Base-by-base conservation (phyloP, 805 yeast species). In the Jamesozyma jinghongensis region DNA sequence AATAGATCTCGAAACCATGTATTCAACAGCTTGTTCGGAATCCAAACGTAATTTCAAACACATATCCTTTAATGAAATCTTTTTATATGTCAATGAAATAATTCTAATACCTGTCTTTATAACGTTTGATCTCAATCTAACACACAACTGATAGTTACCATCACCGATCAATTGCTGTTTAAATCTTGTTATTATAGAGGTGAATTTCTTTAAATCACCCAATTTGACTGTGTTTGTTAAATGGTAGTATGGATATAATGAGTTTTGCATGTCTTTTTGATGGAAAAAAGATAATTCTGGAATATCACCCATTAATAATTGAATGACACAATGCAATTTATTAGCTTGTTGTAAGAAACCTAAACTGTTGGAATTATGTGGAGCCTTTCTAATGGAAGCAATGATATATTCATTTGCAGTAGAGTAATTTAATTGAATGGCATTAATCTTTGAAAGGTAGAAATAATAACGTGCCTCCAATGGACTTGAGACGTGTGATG, bases 71-170 rank as follows among this genome's bases (percentile, higher is more conserved):
- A 92, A 73, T 3, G 97, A 85, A 46, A 92, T 92, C 59, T 77
- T 80, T 45, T 92, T 83, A 68, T 92, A 92, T 5, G 96, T 80
- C 54, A 92, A 69, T 11, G 95, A 85, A 56, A 92, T 85, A 55
- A 85, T 83, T 62, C 97, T 77, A 46, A 92, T 86, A 57, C 98
- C 99, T 1, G 99, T 88, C 67, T 90, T 92, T 65, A 92, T 92
- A 46, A 92, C 99, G 61, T 90, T 92, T 59, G 94, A 95, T 61
- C 97, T 83, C 57, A 92, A 72, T 56, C 97, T 77, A 35, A 86
- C 73, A 34, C 92, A 92, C 52, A 92, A 72, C 31, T 85, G 84
- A 60, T 79, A 85, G 52, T 81, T 85, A 37, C 81, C 85, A 63
- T 92, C 98, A 44, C 68, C 73, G 54, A 78, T 71, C 50, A 88